Conservation (phyloP, 805 yeast genomes). For the Hanseniaspora nectarophila region DNA sequence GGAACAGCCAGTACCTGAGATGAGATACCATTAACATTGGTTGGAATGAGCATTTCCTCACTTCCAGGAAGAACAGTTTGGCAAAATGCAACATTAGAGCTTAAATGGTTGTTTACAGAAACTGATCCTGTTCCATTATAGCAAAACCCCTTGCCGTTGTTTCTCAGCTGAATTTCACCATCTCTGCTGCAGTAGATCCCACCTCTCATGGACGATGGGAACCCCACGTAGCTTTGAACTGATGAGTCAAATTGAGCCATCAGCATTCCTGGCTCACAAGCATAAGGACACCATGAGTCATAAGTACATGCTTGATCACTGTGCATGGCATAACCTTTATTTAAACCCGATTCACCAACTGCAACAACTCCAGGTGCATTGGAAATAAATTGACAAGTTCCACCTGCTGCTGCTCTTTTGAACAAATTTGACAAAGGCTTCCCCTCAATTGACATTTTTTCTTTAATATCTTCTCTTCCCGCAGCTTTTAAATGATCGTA, state of each 20-base stretch:
- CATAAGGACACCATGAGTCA: conserved; percentile 83
- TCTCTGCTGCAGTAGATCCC: conserved; percentile 66
- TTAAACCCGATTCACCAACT: conserved; percentile 44
- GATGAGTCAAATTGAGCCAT: conserved; percentile 81
- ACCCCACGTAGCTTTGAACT: conserved; percentile 52
- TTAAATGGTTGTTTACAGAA: conserved; percentile 45
- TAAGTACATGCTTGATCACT: conserved; percentile 60
- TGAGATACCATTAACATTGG: conserved; percentile 42
- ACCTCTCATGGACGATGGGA: conserved; percentile 71
- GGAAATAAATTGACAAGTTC: conserved; percentile 61
- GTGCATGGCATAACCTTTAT: conserved; percentile 82
- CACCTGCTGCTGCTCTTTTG: conserved; percentile 24
- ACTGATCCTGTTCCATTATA: conserved; percentile 68
- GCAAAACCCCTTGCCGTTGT: conserved; percentile 49
- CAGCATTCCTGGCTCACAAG: conserved; percentile 78
- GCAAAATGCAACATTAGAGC: conserved; percentile 62
- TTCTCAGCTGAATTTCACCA: conserved; percentile 57
- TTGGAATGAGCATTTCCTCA: conserved; percentile 89
- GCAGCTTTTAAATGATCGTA: conserved; percentile 8
- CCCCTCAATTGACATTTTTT: conserved; percentile 22
- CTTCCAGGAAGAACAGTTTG: conserved; percentile 91
- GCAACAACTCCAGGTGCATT: conserved; percentile 53
- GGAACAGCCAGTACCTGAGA: conserved; percentile 66
- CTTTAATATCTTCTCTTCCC: conserved; percentile 20
- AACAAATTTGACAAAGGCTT: conserved; percentile 23